Percentiles rank a stretch among this genome's conserved stretches.
Evolutionary conservation across 2,329 filamentous ascomycete genomes (phyloP).

Genomic region (Phoma sp.): DNA sequence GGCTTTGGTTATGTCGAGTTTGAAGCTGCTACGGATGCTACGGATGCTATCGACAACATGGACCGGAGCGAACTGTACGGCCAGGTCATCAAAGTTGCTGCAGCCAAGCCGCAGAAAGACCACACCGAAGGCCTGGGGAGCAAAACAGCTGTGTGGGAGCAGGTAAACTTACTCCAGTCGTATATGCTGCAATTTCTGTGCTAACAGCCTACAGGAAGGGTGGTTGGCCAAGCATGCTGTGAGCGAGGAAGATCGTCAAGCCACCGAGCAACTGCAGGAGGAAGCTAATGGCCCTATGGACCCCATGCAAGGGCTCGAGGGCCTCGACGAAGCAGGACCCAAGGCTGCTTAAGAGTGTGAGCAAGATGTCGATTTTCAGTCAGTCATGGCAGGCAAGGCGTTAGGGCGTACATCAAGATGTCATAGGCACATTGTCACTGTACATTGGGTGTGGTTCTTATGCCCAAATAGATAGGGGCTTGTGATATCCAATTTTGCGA

Average conservation of each 20-base stretch:
- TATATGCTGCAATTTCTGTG: not conserved
- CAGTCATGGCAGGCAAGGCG: constrained; percentile 20
- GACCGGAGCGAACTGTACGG: constrained; percentile 96
- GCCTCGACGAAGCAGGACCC: constrained; percentile 91
- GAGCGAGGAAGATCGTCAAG: constrained; percentile 76
- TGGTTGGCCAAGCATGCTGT: constrained; percentile 90
- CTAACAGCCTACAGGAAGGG: constrained; percentile 70
- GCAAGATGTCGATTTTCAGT: not conserved
- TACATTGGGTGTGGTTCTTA: not conserved
- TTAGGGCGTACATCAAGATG: constrained; percentile 25
- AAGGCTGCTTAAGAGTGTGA: constrained; percentile 65
- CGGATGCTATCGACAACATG: constrained; percentile 99
- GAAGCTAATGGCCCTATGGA: constrained; percentile 68
- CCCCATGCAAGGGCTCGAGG: constrained; percentile 95
- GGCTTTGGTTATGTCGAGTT: constrained; percentile 98
- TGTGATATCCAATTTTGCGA: not conserved
- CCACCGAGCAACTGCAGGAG: constrained; percentile 61
- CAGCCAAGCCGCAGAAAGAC: constrained; percentile 91
- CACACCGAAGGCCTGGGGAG: constrained; percentile 86
- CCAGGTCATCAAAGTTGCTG: constrained; percentile 86
- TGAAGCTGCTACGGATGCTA: constrained; percentile 82
- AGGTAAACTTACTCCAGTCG: constrained; percentile 66
- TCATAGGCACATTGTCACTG: constrained; percentile 13
- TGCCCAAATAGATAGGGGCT: not conserved
- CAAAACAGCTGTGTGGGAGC: constrained; percentile 95